Evolutionary conservation across 345 rosid genomes (phyloP), one percentile per base, ranked within the genome.

Genomic region (Eucalyptus polyanthemos): DNA sequence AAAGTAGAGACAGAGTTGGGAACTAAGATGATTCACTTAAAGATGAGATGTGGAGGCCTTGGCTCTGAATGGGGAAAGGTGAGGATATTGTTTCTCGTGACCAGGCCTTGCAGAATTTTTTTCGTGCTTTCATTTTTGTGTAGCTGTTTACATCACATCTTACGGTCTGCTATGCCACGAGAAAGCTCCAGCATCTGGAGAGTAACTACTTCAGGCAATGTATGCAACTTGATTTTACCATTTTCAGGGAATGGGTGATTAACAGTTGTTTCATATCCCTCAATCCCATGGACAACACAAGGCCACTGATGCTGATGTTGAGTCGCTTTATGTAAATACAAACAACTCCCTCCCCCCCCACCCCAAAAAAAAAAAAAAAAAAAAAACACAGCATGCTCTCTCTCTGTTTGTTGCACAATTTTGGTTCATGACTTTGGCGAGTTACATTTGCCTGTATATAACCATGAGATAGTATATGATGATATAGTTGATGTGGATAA

Each of bases 51-150:
- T 91, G 91, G 96, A 24, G 97, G 97, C 87, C 98, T 97, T 88
- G 96, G 93, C 89, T 90, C 98, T 24, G 96, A 95, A 89, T 98
- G 99, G 99, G 98, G 98, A 89, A 97, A 98, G 98, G 99, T 97
- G 94, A 49, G 76, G 19, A 62, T 87, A 50, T 88, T n/a, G n/a
- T 86, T 80, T 81, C 69, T 50, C 53, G 8, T 85, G 4, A 40
- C 25, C 87, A 42, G 27, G 45, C 81, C 8, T 37, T 19, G 81
- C 45, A 5, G 45, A 37, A 8, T 76, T 40, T 11, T 76, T 76
- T 76, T 76, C 2, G 9, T 40, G 85, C 29, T 76, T 76, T 40
- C 45, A 21, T 76, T 37, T 19, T 37, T 21, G 3, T 76, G 45
- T 37, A 37, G 81, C 42, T 76, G 27, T 76, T 40, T 76, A 76